Evolutionary conservation across 495 filamentous ascomycete genomes (phyloP), one percentile per base, ranked within the genome.

Genomic region (Penicillium robsamsonii): DNA sequence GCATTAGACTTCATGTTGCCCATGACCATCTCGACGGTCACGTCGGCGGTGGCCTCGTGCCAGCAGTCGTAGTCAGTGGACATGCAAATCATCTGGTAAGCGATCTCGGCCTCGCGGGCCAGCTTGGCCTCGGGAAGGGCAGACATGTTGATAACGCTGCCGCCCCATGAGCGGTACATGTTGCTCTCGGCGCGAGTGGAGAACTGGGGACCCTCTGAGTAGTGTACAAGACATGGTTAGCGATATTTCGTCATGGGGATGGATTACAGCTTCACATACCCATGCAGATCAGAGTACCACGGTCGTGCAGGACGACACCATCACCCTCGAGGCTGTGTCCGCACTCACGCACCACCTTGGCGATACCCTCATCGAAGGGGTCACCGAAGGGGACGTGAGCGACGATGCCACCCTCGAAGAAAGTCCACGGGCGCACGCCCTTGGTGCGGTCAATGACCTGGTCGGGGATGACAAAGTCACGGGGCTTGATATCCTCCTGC

Each of bases 11-110:
- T 87, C 95, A 99, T 99, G 71, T 97, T 87, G 43, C 84, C 88
- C 87, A 97, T 93, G 13, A 99, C 95, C 88, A 96, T 96, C 67
- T 90, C 90, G 8, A 99, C 94, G 57, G 89, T 92, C 33, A 99
- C 94, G 53, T 83, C 84, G 40, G 87, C 88, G 44, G 82, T 85
- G 5, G 78, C 78, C 52, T 74, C 72, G 68, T 89, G 88, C 94
- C 94, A 97, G 82, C 92, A 96, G 73, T 99, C 95, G 65, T 99
- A 99, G 75, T 99, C 94, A 22, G 94, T 99, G 27, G 88, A 87
- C 95, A 99, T 99, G 79, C 93, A 97, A 62, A 99, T 93, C 84
- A 97, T 93, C 76, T 93, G 90, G 67, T 96, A 97, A 15, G 87
- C 88, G 60, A 99, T 87, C 77, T 99, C 95, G 5, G 95, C 95